Evolutionary conservation across 495 filamentous ascomycete species (phyloP).

Genomic region (Talaromyces liani): DNA sequence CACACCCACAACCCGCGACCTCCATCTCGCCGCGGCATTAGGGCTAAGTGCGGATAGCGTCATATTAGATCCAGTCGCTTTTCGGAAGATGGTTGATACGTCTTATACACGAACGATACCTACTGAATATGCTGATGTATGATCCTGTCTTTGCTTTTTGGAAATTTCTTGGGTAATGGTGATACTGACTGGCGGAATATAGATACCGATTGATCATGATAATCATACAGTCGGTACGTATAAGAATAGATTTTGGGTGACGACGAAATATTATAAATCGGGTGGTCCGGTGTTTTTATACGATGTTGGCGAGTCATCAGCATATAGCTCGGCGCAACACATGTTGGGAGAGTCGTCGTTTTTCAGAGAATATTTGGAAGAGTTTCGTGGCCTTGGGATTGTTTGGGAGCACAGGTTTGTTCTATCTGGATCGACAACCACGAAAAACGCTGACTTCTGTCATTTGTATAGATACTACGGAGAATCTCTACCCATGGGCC

Average conservation of each 20-base stretch:
- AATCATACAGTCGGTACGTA: slow-evolving; percentile 37
- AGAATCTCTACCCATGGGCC: slow-evolving; percentile 37
- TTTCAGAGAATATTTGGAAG: slow-evolving; percentile 30
- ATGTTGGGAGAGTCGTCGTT: slow-evolving; percentile 28
- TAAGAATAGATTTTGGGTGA: slow-evolving; percentile 49
- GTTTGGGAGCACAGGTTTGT: slow-evolving; percentile 52
- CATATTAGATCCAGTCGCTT: slow-evolving; percentile 9
- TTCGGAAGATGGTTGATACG: slow-evolving; percentile 4
- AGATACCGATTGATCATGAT: slow-evolving; percentile 42
- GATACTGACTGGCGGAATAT: slow-evolving; percentile 13
- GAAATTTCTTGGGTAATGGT: neutral
- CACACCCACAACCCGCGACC: slow-evolving; percentile 12
- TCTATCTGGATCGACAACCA: neutral
- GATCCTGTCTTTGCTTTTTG: neutral
- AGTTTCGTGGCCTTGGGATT: slow-evolving; percentile 46
- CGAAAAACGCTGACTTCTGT: neutral
- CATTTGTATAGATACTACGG: slow-evolving; percentile 40
- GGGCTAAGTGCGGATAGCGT: slow-evolving; percentile 18
- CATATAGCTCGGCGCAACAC: slow-evolving; percentile 16
- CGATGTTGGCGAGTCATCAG: slow-evolving; percentile 42
- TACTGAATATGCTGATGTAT: slow-evolving; percentile 21
- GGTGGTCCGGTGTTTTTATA: slow-evolving; percentile 49
- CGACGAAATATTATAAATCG: slow-evolving; percentile 35
- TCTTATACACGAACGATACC: slow-evolving; percentile 9
- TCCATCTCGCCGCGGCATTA: slow-evolving; percentile 19